A percentile compares a stretch with the other conserved stretches of the same genome.
Evolutionary conservation across 2,329 filamentous ascomycete species (phyloP).

Genomic region (Drechmeria coniospora): DNA sequence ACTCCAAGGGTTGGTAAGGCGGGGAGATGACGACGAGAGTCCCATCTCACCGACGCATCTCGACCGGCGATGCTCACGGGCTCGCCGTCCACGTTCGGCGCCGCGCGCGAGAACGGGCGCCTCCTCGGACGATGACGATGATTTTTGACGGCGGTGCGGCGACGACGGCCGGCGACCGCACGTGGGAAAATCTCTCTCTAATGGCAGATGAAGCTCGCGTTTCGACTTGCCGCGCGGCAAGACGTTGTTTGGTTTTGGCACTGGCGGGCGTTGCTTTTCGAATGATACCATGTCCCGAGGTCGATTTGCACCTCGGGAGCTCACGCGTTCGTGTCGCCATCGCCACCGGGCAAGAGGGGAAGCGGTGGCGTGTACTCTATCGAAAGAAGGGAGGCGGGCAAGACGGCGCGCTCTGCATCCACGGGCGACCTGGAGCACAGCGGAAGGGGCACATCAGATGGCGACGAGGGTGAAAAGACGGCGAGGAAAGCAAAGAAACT

Average conservation of each 20-base stretch:
- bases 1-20: slow-evolving; percentile 26
- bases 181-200: slow-evolving; percentile 4
- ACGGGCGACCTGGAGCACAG: slow-evolving; percentile 12
- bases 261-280: slow-evolving; percentile 7
- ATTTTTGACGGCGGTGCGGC: no score
- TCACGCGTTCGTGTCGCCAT: slow-evolving; percentile 4
- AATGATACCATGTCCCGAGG: slow-evolving; percentile 16
- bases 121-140: no score
- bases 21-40: slow-evolving; percentile 6
- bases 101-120: no score
- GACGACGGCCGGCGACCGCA: no score
- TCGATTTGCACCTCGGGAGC: slow-evolving; percentile 5
- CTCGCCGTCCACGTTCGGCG: no score
- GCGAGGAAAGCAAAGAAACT: no score
- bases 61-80: slow-evolving; percentile 6
- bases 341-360: no score
- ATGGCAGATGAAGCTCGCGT: slow-evolving; percentile 5
- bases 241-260: slow-evolving; percentile 7
- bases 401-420: slow-evolving; percentile 4
- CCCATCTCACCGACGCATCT: slow-evolving; percentile 5
- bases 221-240: no score
- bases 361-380: slow-evolving; percentile 15
- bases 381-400: slow-evolving; percentile 6
- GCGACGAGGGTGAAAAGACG: no score
- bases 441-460: no score